Evolutionary conservation across 495 filamentous ascomycete species (phyloP), one percentile per base, ranked within the genome.

Genomic region (Apodospora peruviana): DNA sequence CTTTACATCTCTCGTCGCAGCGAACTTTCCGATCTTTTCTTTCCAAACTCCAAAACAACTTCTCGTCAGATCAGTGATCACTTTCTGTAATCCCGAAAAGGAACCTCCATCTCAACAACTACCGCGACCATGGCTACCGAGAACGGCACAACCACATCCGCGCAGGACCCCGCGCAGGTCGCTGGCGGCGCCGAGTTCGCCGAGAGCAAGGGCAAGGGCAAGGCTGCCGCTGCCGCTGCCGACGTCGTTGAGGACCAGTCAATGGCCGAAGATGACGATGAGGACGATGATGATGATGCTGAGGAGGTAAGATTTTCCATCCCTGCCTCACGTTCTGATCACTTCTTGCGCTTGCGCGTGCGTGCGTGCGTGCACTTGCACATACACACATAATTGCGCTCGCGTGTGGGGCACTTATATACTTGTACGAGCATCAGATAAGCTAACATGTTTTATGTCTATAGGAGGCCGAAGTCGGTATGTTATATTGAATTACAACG

Each of bases 231-330:
- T 23, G 46, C 56, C 40, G 61, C 62, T 10, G 58, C 73, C 59
- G 55, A 68, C 41, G 59, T 58, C 20, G 45, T 45, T 18, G 72
- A 78, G 48, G 85, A 89, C 38, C 61, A 77, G 61, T 77, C 74
- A 67, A 84, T 85, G 79, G 81, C 76, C 22, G 84, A 88, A 47
- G 85, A 85, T 25, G 80, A 79, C 1, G 81, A 85, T 32, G 80
- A 81, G 40, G 76, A 75, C 2, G 86, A 88, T 37, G 76, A 87
- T 34, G 75, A 76, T 25, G 72, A 73, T n/a, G 77, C 68, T 40
- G 77, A 85, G 51, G 73, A 83, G 64, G 84, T 88, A 66, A 55
- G 79, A 49, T n/a, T 32, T 16, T 27, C 16, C 5, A 25, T 10
- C 40, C 40, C 9, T 20, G 17, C 22, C 25, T 45, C 4, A 19